A percentile compares a stretch with the other conserved stretches of the same genome.
Evolutionary conservation across 164 flowering plant species (phyloP).

Genomic region (Buxus sempervirens): DNA sequence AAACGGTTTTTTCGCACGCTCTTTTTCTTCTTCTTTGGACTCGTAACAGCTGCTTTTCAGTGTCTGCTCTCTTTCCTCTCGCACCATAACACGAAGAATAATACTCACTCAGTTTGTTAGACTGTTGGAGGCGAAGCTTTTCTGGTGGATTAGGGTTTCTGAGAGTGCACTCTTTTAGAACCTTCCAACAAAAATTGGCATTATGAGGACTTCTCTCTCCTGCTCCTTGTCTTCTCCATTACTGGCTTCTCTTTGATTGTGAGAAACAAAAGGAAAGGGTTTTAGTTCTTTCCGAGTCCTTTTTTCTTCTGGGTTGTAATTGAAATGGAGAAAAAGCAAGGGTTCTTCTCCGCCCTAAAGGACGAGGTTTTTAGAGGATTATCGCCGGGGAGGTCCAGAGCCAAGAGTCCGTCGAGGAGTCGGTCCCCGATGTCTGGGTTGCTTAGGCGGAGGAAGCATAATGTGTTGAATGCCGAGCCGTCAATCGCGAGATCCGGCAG

Average conservation of each 20-base stretch:
- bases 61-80: no score
- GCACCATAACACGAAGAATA: no score
- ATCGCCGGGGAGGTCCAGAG: conserved; percentile 70
- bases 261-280: neutral
- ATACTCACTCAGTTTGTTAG: no score
- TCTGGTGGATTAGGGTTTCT: no score
- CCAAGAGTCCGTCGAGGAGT: conserved; percentile 53
- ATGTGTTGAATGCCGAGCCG: conserved; percentile 41
- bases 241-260: neutral
- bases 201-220: no score
- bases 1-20: no score
- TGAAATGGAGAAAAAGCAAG: conserved; percentile 79
- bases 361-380: conserved; percentile 77
- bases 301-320: neutral
- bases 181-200: no score
- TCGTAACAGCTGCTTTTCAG: no score
- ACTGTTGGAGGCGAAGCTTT: no score
- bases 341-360: conserved; percentile 80
- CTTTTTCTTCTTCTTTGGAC: no score
- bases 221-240: conserved; percentile 2
- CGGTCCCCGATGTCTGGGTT: conserved; percentile 56
- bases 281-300: neutral
- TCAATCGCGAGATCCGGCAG: conserved; percentile 71
- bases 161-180: no score
- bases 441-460: conserved; percentile 43